Evolutionary conservation across 2,329 filamentous ascomycete species (phyloP).

Genomic region (Cladosporium sp.): DNA sequence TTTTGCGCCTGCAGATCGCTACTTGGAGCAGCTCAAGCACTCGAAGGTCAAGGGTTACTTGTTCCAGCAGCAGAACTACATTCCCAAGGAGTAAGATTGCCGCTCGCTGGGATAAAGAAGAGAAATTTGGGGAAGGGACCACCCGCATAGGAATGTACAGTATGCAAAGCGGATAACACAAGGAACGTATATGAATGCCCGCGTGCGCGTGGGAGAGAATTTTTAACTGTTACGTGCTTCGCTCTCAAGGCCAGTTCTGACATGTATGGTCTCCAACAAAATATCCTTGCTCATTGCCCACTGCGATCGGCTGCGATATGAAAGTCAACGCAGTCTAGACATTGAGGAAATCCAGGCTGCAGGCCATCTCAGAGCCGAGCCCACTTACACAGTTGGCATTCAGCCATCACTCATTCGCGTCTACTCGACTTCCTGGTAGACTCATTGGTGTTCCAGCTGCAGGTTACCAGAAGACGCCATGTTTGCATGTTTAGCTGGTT

Average conservation of each 20-base stretch:
- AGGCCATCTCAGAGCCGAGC: no score
- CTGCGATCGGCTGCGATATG: background rate
- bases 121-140: background rate
- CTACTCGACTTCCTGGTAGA: no score
- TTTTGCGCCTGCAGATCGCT: conserved; percentile 62
- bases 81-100: conserved; percentile 48
- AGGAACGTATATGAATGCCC: conserved; percentile 17
- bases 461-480: no score
- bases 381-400: background rate
- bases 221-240: background rate
- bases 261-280: background rate
- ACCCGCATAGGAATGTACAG: conserved; percentile 20
- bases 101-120: background rate
- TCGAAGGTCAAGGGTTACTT: conserved; percentile 77
- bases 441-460: no score
- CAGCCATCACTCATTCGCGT: no score
- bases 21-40: conserved; percentile 74
- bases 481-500: background rate
- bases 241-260: background rate
- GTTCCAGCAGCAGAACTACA: conserved; percentile 78
- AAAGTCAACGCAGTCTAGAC: no score
- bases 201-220: conserved; percentile 13
- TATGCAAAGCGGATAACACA: conserved; percentile 17
- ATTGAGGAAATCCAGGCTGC: no score
- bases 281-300: background rate